Evolutionary conservation across 257 asterid genomes (phyloP).

Genomic region (Solanum appendiculatum): DNA sequence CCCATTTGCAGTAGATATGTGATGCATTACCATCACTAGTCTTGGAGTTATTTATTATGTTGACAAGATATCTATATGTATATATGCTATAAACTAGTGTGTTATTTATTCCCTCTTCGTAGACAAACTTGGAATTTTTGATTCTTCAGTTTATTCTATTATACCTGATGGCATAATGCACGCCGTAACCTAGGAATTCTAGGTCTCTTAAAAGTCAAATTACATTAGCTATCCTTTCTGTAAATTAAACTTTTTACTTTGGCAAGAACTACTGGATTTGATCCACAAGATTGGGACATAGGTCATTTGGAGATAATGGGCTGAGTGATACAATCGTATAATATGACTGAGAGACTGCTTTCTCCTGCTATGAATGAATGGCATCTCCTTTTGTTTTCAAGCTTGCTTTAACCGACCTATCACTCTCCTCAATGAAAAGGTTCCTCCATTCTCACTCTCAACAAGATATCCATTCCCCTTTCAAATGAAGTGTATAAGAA

Average conservation of each 20-base stretch:
- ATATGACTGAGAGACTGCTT: neutral
- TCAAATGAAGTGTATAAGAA: neutral
- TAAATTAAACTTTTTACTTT: neutral
- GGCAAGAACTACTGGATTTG: neutral
- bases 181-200: neutral
- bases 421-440: neutral
- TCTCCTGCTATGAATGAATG: neutral
- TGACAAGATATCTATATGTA: neutral
- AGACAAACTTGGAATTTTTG: neutral
- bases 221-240: neutral
- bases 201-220: neutral
- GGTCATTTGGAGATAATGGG: neutral
- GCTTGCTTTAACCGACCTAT: neutral
- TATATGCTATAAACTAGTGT: neutral
- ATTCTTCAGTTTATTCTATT: neutral
- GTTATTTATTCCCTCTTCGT: neutral
- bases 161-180: neutral
- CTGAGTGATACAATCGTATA: neutral
- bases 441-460: neutral
- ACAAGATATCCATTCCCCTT: neutral
- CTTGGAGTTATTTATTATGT: neutral
- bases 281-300: neutral
- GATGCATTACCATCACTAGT: neutral
- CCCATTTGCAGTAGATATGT: neutral
- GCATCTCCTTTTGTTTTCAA: neutral